Evolutionary conservation across 2,329 filamentous ascomycete species (phyloP).

Genomic region (Cercospora brassicicola): DNA sequence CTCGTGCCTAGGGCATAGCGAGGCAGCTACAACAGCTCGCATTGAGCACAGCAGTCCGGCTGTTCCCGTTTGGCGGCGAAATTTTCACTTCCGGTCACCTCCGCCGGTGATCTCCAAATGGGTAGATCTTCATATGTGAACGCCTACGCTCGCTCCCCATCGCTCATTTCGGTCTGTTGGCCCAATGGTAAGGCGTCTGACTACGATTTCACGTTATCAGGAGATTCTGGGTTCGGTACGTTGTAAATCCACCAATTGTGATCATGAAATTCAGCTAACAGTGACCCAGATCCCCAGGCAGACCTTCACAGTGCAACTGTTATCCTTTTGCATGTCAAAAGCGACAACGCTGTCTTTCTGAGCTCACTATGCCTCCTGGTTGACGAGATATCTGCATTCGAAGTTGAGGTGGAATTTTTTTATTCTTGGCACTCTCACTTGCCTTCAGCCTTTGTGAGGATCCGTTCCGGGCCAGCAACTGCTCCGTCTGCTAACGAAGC

Average conservation of each 20-base stretch:
- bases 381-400: neutral
- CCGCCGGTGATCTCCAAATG: too few relatives aligned
- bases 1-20: neutral
- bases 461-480: neutral
- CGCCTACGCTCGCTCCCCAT: neutral
- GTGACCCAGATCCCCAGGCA: neutral
- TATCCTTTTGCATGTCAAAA: neutral
- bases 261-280: too few relatives aligned
- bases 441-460: too few relatives aligned
- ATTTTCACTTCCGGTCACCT: neutral
- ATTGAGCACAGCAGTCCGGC: neutral
- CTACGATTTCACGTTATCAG: neutral
- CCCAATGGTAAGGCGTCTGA: slow-evolving; percentile 9
- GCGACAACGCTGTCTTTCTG: neutral
- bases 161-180: neutral
- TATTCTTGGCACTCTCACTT: neutral
- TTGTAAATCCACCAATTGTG: too few relatives aligned
- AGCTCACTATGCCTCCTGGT: neutral
- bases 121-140: too few relatives aligned
- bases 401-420: neutral
- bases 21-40: too few relatives aligned
- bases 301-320: neutral
- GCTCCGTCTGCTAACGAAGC: neutral
- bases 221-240: slow-evolving; percentile 3
- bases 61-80: neutral